These are phyloP conservation scores for Cornus suecica DNA, from an alignment of 148 eudicot genomes.

Conservation along the genomic window DNA sequence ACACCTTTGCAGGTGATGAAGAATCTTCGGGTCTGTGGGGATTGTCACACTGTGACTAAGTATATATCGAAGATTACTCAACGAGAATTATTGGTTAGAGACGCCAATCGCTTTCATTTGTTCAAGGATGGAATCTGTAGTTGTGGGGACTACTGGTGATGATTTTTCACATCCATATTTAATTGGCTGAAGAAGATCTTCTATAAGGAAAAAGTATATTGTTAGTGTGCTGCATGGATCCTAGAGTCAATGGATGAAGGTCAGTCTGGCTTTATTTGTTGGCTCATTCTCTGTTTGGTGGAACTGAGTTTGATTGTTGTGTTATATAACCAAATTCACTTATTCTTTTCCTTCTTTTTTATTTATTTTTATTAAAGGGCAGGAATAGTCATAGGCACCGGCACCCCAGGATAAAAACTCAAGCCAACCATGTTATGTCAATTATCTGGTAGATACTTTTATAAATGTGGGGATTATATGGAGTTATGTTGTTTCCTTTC, in stretches of 20 bases:
- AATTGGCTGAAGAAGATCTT: background rate
- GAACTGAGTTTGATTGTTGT: background rate
- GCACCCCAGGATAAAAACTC: background rate
- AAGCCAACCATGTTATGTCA: background rate
- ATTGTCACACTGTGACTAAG: conserved; percentile 32
- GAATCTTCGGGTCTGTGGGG: conserved; percentile 37
- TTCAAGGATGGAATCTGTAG: conserved; percentile 35
- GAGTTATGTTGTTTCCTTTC: background rate
- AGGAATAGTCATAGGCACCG: background rate
- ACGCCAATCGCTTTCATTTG: conserved; percentile 41
- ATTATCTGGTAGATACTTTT: background rate
- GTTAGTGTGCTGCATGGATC: background rate
- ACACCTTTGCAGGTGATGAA: conserved; percentile 28
- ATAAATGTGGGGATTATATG: background rate
- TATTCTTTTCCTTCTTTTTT: too few species aligned
- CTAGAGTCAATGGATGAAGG: background rate
- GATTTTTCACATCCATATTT: background rate
- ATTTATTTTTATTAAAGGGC: too few species aligned
- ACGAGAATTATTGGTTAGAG: conserved; percentile 35
- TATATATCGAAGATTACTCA: conserved; percentile 27
- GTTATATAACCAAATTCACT: background rate
- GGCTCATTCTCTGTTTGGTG: background rate
- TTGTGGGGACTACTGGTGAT: conserved; percentile 34
- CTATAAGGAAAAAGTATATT: background rate
- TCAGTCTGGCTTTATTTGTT: background rate